These are phyloP conservation scores for Mycena crocata DNA, from an alignment of 768 basidiomycete species.

Conservation along the genomic window DNA sequence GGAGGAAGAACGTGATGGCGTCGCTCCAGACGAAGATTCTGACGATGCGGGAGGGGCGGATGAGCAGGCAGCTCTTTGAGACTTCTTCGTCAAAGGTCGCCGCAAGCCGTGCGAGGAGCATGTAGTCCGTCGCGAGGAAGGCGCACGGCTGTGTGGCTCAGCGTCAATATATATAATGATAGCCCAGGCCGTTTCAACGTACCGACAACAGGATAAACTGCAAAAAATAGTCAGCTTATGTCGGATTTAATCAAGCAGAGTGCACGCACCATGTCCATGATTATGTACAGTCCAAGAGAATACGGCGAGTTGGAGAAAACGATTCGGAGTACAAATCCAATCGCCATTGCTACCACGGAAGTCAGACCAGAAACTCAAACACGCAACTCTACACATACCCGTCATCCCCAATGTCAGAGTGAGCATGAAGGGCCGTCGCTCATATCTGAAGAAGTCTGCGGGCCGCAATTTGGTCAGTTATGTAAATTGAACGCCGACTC, in stretches of 20 bases:
- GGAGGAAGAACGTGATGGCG: slow-evolving; percentile 63
- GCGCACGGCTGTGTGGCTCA: slow-evolving; percentile 58
- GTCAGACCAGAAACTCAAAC: not conserved
- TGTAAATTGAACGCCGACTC: not conserved
- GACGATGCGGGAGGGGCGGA: slow-evolving; percentile 53
- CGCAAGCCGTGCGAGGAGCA: slow-evolving; percentile 62
- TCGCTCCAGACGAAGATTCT: slow-evolving; percentile 62
- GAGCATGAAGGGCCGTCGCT: slow-evolving; percentile 20
- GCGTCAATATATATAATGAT: not conserved
- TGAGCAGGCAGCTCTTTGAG: slow-evolving; percentile 50
- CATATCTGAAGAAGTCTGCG: slow-evolving; percentile 17
- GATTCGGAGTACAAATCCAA: not conserved
- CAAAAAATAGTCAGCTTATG: not conserved
- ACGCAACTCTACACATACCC: not conserved
- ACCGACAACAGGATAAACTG: slow-evolving; percentile 6
- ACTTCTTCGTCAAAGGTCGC: slow-evolving; percentile 43
- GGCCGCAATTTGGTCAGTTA: not conserved
- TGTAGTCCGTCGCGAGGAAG: slow-evolving; percentile 65
- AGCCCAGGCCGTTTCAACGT: not conserved
- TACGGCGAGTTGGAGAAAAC: not conserved
- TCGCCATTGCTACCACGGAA: not conserved
- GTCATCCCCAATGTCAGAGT: slow-evolving; percentile 27
- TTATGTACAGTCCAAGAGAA: not conserved
- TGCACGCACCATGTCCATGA: not conserved
- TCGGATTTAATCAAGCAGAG: no score